These are phyloP conservation scores for Leptosphaerulina australis DNA, from an alignment of 2,329 filamentous ascomycete species.

Conservation along the genomic window DNA sequence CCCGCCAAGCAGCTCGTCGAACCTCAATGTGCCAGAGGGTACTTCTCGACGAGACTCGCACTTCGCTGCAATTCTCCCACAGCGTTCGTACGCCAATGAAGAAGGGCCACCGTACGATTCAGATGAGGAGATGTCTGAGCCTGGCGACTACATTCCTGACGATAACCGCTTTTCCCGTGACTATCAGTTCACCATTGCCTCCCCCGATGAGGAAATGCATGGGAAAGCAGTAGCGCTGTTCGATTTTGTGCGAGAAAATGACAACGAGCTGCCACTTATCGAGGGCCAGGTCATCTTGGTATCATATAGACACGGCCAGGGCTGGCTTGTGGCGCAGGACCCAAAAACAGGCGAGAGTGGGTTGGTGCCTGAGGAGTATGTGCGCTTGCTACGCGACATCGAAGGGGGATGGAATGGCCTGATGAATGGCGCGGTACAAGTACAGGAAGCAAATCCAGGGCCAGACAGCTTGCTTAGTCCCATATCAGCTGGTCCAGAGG, in stretches of 20 bases:
- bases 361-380: slow-evolving; percentile 94
- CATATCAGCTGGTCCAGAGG: slow-evolving; percentile 44
- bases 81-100: slow-evolving; percentile 50
- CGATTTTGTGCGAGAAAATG: slow-evolving; percentile 92
- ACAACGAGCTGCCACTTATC: slow-evolving; percentile 89
- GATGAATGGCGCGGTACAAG: slow-evolving; percentile 43
- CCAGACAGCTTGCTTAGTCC: slow-evolving; percentile 42
- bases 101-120: slow-evolving; percentile 49
- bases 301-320: slow-evolving; percentile 93
- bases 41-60: slow-evolving; percentile 59
- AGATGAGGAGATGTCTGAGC: slow-evolving; percentile 57
- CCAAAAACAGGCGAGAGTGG: slow-evolving; percentile 93
- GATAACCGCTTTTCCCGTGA: slow-evolving; percentile 85
- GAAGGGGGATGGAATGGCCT: slow-evolving; percentile 74
- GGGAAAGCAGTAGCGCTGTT: slow-evolving; percentile 95
- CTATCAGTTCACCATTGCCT: slow-evolving; percentile 94
- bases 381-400: slow-evolving; percentile 88
- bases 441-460: slow-evolving; percentile 30
- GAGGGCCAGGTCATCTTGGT: slow-evolving; percentile 98
- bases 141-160: slow-evolving; percentile 60
- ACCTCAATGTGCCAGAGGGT: slow-evolving; percentile 38
- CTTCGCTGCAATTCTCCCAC: slow-evolving; percentile 57
- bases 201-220: slow-evolving; percentile 96
- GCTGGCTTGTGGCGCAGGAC: slow-evolving; percentile 96
- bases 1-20: slow-evolving; percentile 58